phyloP scores from a whole-genome alignment of 129 eudicot species.

The Lonicera japonica region DNA sequence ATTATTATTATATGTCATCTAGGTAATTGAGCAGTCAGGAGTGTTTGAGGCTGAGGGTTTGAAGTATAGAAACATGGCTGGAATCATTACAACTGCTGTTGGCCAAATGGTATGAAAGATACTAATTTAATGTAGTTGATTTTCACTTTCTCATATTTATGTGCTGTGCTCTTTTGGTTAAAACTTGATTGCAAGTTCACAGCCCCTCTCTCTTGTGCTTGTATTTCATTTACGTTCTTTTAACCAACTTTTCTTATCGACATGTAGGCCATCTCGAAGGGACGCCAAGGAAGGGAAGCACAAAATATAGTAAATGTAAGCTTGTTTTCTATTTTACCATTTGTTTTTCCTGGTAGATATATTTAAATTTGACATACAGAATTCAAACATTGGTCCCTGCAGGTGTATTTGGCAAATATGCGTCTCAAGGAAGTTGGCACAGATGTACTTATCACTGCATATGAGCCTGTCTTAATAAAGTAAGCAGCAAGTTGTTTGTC shows the following conservation, averaged over 20 bases:
- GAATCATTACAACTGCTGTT: constrained; percentile 59
- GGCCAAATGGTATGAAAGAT: constrained; percentile 73
- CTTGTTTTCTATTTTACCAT: neutral
- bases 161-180: neutral
- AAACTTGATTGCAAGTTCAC: neutral
- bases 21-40: constrained; percentile 76
- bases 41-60: constrained; percentile 59
- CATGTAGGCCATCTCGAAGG: constrained; percentile 77
- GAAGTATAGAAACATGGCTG: constrained; percentile 45
- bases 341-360: neutral
- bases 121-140: neutral
- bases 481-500: constrained; percentile 18
- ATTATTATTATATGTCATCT: constrained; percentile 5
- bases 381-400: constrained; percentile 9
- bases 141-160: neutral
- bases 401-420: constrained; percentile 86
- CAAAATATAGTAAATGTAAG: constrained; percentile 71
- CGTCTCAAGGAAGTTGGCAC: constrained; percentile 90
- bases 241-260: neutral
- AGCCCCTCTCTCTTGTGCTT: neutral
- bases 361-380: neutral
- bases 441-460: constrained; percentile 73
- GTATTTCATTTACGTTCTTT: neutral
- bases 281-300: constrained; percentile 94
- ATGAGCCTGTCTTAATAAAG: constrained; percentile 82